Evolutionary conservation across 805 yeast species (phyloP).

Genomic region (Candida parachauliodes): DNA sequence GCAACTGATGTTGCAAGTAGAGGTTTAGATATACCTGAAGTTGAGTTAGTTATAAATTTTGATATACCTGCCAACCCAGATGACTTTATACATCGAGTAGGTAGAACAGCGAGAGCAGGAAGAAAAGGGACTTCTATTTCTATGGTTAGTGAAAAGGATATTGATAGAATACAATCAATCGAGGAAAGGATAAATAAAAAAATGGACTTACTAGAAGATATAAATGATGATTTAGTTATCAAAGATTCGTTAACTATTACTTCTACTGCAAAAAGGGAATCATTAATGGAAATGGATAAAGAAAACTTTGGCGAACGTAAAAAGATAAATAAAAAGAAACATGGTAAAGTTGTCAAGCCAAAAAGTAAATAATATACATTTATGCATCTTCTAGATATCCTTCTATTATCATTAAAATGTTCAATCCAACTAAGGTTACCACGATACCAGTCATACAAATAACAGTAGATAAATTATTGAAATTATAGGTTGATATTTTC

Average conservation of each 20-base stretch:
- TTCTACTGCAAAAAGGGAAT: slow-evolving; percentile 83
- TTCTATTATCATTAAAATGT: slow-evolving; percentile 24
- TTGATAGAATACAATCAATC: slow-evolving; percentile 74
- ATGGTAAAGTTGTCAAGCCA: slow-evolving; percentile 10
- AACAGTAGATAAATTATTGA: slow-evolving; percentile 27
- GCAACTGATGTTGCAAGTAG: slow-evolving; percentile 98
- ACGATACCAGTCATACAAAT: slow-evolving; percentile 31
- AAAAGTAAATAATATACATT: slow-evolving; percentile 9
- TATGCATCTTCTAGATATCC: slow-evolving; percentile 12
- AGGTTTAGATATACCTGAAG: slow-evolving; percentile 95
- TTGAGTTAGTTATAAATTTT: slow-evolving; percentile 83
- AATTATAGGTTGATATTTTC: slow-evolving; percentile 36
- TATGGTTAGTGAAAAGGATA: slow-evolving; percentile 82
- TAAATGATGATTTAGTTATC: slow-evolving; percentile 75
- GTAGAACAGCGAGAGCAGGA: slow-evolving; percentile 99
- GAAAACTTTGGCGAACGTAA: slow-evolving; percentile 81
- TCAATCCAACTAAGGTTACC: slow-evolving; percentile 32
- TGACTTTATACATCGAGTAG: slow-evolving; percentile 94
- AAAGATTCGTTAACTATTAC: slow-evolving; percentile 65
- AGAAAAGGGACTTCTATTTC: slow-evolving; percentile 80
- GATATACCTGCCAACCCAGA: slow-evolving; percentile 96
- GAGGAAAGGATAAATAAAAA: slow-evolving; percentile 80
- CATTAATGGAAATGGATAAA: slow-evolving; percentile 88
- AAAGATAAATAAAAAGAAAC: slow-evolving; percentile 47
- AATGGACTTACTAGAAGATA: slow-evolving; percentile 69